Evolutionary conservation across 495 filamentous ascomycete species (phyloP).

Genomic region (Neurospora sp.): DNA sequence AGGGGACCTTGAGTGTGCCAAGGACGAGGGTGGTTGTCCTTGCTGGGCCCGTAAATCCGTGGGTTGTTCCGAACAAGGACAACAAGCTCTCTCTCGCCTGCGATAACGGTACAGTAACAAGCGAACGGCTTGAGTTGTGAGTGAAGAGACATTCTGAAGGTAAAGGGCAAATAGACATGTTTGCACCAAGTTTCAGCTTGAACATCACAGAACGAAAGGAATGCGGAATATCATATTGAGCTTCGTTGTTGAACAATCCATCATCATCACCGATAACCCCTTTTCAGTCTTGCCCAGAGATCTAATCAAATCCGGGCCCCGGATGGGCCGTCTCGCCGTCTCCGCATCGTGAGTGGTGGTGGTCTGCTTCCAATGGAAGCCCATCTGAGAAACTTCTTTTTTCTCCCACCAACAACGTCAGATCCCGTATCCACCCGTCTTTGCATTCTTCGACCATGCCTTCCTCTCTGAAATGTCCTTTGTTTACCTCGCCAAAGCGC

Average conservation of each 20-base stretch:
- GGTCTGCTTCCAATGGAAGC: neutral
- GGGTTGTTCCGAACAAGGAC: neutral
- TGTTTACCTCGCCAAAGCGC: neutral
- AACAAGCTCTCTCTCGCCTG: neutral
- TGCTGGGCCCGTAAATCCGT: neutral
- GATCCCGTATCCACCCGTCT: neutral
- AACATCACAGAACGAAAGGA: neutral
- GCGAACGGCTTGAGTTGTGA: neutral
- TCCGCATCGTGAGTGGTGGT: neutral
- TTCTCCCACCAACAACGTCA: neutral
- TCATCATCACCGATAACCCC: neutral
- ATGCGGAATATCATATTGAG: neutral
- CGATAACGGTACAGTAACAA: neutral
- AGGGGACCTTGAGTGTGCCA: neutral
- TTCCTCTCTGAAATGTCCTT: neutral
- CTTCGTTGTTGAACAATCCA: neutral
- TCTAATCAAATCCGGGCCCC: neutral
- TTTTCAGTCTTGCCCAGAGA: neutral
- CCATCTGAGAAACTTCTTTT: neutral
- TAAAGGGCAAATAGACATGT: neutral
- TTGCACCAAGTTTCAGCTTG: neutral
- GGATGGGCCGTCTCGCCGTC: neutral
- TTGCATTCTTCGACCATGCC: neutral
- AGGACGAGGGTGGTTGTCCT: neutral
- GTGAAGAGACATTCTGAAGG: neutral